Conservation (phyloP, 1,284 basidiomycete genomes). For the Porogramme epimiltina region DNA sequence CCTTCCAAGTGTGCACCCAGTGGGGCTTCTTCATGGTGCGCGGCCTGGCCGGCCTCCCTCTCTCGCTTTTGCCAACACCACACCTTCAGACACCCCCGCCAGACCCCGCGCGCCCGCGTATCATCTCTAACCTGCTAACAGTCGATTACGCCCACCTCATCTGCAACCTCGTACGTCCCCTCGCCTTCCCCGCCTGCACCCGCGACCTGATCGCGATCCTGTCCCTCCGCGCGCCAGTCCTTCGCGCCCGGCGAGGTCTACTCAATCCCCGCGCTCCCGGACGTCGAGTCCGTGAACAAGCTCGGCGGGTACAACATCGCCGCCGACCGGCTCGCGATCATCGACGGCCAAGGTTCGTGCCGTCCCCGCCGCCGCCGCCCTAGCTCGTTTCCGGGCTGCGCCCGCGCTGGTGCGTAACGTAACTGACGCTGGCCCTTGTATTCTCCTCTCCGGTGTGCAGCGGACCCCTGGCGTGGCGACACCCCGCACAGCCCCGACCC, state of each 20-base stretch:
- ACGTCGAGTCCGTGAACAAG: conserved; percentile 78
- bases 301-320: conserved; percentile 80
- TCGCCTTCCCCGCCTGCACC: conserved; percentile 24
- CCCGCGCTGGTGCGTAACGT: too few relatives aligned
- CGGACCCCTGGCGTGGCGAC: conserved; percentile 89
- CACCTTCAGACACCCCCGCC: conserved; percentile 44
- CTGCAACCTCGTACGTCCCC: conserved; percentile 82
- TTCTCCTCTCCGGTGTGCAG: conserved; percentile 36
- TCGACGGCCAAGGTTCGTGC: conserved; percentile 74
- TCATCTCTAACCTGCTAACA: conserved; percentile 74
- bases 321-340: conserved; percentile 80
- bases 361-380: too few relatives aligned
- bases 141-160: conserved; percentile 78
- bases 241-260: conserved; percentile 81
- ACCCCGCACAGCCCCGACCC: conserved; percentile 80
- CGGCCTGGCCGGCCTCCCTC: conserved; percentile 21
- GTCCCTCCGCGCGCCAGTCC: conserved; percentile 46
- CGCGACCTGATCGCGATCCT: too few relatives aligned
- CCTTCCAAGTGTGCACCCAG: conserved; percentile 90
- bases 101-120: conserved; percentile 53
- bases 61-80: not conserved
- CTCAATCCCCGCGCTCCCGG: conserved; percentile 70
- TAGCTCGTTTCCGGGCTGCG: too few relatives aligned
- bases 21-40: conserved; percentile 89
- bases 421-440: too few relatives aligned